Conservation (phyloP, 2,329 filamentous ascomycete genomes). For the Parastagonospora nodorum region DNA sequence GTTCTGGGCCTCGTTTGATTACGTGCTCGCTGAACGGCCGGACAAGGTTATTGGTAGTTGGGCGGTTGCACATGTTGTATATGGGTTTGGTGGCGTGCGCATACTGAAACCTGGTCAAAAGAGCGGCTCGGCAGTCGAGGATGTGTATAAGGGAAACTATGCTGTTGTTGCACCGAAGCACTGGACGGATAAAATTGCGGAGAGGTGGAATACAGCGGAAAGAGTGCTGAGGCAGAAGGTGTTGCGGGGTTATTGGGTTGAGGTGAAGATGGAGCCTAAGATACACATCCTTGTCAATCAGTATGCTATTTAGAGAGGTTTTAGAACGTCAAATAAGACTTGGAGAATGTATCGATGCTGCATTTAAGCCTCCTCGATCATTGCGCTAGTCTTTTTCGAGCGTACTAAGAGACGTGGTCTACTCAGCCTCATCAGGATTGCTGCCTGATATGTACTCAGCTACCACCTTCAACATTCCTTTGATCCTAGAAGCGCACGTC, state of each 20-base stretch:
- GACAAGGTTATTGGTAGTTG: constrained; percentile 57
- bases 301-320: not conserved
- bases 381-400: not conserved
- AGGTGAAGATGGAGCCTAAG: constrained; percentile 59
- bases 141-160: constrained; percentile 16
- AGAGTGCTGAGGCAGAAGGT: constrained; percentile 41
- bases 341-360: no score
- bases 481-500: no score
- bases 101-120: constrained; percentile 52
- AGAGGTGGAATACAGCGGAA: constrained; percentile 38
- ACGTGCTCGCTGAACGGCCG: constrained; percentile 60
- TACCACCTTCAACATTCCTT: no score
- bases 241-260: constrained; percentile 60
- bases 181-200: constrained; percentile 24
- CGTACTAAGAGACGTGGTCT: no score
- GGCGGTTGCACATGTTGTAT: constrained; percentile 56
- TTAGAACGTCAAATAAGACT: not conserved
- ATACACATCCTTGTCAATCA: constrained; percentile 53
- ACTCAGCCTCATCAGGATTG: no score
- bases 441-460: no score
- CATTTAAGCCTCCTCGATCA: not conserved
- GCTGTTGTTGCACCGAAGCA: constrained; percentile 14
- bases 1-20: constrained; percentile 66
- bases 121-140: constrained; percentile 21
- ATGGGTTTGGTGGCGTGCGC: constrained; percentile 57